phyloP scores from a whole-genome alignment of 331 rosid genomes.

The Pyracantha coccinea region DNA sequence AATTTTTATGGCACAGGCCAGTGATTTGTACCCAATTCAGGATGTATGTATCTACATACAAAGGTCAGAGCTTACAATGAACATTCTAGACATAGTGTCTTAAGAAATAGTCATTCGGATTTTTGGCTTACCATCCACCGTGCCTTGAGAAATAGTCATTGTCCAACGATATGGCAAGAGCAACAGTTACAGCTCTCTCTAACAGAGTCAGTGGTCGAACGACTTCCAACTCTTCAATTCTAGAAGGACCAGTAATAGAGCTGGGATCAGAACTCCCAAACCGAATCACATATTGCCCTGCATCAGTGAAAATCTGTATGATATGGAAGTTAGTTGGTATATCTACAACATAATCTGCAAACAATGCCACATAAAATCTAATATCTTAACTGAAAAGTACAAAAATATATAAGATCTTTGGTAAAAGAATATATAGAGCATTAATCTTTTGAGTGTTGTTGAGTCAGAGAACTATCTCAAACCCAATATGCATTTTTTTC shows the following conservation, averaged over 20 bases:
- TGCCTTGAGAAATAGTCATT: slow-evolving; percentile 95
- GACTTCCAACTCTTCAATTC: slow-evolving; percentile 76
- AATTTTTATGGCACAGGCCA: not conserved
- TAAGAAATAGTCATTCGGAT: slow-evolving; percentile 43
- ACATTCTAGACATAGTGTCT: slow-evolving; percentile 42
- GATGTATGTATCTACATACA: not conserved
- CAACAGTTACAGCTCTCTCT: slow-evolving; percentile 87
- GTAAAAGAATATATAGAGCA: not conserved
- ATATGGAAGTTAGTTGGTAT: slow-evolving; percentile 5
- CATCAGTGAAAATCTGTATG: slow-evolving; percentile 85
- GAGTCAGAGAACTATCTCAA: not conserved
- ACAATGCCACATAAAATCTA: not conserved
- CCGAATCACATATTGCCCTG: slow-evolving; percentile 89
- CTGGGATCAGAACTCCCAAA: slow-evolving; percentile 72
- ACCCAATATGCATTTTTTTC: not conserved
- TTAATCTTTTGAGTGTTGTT: not conserved
- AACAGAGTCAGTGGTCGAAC: slow-evolving; percentile 55
- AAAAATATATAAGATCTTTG: not conserved
- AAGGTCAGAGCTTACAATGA: not conserved
- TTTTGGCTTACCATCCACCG: slow-evolving; percentile 75
- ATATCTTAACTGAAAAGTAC: not conserved
- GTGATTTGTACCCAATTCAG: not conserved
- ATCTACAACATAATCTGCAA: not conserved
- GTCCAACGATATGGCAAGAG: slow-evolving; percentile 96
- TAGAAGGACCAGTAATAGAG: slow-evolving; percentile 60